phyloP scores from a whole-genome alignment of 1,284 basidiomycete species.

The Sanghuangporus sanghuang region DNA sequence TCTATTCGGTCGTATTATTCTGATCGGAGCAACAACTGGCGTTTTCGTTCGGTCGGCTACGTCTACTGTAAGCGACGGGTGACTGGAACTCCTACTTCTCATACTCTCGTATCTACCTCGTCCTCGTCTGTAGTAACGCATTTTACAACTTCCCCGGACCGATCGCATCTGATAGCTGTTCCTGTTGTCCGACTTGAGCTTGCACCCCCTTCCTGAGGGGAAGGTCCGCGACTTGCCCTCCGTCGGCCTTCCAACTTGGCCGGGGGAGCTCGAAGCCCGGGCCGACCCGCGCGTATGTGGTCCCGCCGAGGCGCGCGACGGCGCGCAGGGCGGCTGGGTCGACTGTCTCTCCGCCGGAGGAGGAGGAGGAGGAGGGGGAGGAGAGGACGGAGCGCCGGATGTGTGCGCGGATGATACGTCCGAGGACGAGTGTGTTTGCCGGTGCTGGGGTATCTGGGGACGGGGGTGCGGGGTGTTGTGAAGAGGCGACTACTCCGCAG shows the following conservation, averaged over 20 bases:
- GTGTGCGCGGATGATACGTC: constrained; percentile 61
- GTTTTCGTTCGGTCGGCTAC: no score
- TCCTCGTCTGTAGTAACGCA: no score
- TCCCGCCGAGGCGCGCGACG: constrained; percentile 61
- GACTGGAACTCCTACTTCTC: no score
- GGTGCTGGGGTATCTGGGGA: constrained; percentile 32
- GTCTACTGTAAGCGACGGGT: no score
- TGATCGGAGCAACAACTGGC: no score
- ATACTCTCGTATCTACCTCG: no score
- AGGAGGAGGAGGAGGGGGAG: constrained; percentile 38
- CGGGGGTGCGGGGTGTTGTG: constrained; percentile 21
- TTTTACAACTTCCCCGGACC: no score
- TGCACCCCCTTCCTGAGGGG: no score
- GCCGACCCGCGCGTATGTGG: constrained; percentile 48
- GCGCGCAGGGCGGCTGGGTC: constrained; percentile 57
- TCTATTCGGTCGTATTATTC: no score
- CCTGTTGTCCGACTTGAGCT: no score
- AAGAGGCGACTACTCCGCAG: constrained; percentile 18
- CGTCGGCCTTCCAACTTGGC: constrained; percentile 50
- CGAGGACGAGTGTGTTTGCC: constrained; percentile 57
- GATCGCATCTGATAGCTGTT: no score
- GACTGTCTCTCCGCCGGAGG: constrained; percentile 42
- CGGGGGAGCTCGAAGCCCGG: constrained; percentile 55
- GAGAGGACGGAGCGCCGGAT: constrained; percentile 48
- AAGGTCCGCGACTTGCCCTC: background rate